These are phyloP conservation scores for button mushroom (Agaricus bisporus) DNA, from an alignment of 768 basidiomycete genomes.

Conservation along the genomic window DNA sequence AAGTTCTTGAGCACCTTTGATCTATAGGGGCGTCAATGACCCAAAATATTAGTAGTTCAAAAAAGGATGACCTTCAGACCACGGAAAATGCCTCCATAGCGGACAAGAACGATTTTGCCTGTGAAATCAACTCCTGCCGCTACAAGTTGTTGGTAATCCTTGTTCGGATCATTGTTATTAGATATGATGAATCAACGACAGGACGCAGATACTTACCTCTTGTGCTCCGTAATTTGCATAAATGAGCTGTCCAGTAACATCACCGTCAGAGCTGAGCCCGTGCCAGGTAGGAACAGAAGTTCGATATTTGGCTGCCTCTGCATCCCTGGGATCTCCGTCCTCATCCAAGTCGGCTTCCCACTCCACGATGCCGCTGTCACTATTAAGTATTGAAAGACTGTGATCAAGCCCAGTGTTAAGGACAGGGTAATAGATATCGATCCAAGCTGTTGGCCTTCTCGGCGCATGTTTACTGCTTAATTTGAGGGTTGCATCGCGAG, in stretches of 20 bases:
- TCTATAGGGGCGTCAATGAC: constrained; percentile 30
- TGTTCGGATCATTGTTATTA: background rate
- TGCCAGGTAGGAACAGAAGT: constrained; percentile 80
- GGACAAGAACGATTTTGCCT: constrained; percentile 71
- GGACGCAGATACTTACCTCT: constrained; percentile 39
- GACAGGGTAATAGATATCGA: constrained; percentile 84
- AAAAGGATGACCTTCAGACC: constrained; percentile 64
- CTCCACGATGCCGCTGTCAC: constrained; percentile 36
- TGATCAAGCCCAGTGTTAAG: constrained; percentile 74
- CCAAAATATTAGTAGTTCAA: background rate
- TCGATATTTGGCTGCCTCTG: constrained; percentile 61
- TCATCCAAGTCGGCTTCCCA: constrained; percentile 75
- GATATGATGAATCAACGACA: background rate
- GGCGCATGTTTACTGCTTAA: constrained; percentile 38
- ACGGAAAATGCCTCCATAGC: constrained; percentile 75
- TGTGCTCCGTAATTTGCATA: constrained; percentile 72
- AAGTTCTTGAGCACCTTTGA: constrained; percentile 77
- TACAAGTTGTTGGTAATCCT: constrained; percentile 51
- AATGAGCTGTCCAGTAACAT: constrained; percentile 61
- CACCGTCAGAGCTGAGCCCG: constrained; percentile 73
- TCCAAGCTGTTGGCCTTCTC: constrained; percentile 62
- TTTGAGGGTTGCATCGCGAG: constrained; percentile 60
- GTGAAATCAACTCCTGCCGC: constrained; percentile 62
- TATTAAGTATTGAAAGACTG: constrained; percentile 58
- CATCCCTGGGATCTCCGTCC: constrained; percentile 65